A percentile compares a stretch with the other conserved stretches of the same genome.
Conservation (phyloP, 1,139 yeast genomes). For the Suhomyces anneliseae region DNA sequence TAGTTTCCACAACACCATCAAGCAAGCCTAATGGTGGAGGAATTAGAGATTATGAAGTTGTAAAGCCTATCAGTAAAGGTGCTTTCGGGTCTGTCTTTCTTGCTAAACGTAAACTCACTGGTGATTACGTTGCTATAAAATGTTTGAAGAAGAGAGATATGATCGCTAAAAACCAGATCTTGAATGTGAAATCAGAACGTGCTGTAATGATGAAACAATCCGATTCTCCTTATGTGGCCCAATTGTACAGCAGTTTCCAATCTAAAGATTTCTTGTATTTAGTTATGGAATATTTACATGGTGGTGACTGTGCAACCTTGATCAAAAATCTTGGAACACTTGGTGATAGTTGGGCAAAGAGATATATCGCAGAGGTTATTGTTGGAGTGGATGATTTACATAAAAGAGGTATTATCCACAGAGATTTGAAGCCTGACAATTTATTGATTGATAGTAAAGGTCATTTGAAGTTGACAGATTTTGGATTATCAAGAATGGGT, state of each 20-base stretch:
- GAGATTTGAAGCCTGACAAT: conserved; percentile 95
- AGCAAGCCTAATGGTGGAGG: conserved; percentile 51
- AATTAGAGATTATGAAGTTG: conserved; percentile 83
- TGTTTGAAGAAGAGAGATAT: conserved; percentile 92
- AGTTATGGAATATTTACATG: conserved; percentile 95
- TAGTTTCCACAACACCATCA: conserved; percentile 59
- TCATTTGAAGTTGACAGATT: conserved; percentile 89
- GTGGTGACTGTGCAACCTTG: conserved; percentile 93
- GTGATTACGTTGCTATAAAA: conserved; percentile 94
- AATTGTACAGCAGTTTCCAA: conserved; percentile 85
- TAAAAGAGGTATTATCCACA: conserved; percentile 83
- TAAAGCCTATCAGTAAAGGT: conserved; percentile 94
- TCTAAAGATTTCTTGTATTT: conserved; percentile 81
- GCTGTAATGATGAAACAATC: conserved; percentile 98
- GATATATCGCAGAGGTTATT: conserved; percentile 86
- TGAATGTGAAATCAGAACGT: conserved; percentile 90
- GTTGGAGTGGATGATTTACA: conserved; percentile 91
- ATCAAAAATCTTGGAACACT: conserved; percentile 77
- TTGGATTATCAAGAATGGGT: conserved; percentile 91
- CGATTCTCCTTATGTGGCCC: conserved; percentile 92
- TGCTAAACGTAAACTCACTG: conserved; percentile 79
- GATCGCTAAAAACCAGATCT: conserved; percentile 95
- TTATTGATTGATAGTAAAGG: conserved; percentile 82
- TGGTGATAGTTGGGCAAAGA: conserved; percentile 84
- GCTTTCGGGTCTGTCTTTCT: conserved; percentile 96